These are phyloP conservation scores for Phialocephala subalpina DNA, from an alignment of 2,329 filamentous ascomycete species.

Conservation along the genomic window DNA sequence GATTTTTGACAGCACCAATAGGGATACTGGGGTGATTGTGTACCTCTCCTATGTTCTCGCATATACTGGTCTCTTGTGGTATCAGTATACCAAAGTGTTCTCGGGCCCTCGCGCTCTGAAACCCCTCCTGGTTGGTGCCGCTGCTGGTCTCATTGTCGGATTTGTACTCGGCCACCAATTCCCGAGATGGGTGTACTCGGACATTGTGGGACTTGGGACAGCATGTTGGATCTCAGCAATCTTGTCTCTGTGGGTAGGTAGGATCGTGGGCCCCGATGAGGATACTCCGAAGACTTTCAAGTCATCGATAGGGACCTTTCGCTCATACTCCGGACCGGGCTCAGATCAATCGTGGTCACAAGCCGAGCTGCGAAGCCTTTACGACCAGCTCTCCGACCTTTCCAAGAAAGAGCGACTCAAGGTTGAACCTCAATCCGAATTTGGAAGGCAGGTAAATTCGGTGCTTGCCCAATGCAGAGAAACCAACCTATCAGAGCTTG, in stretches of 20 bases:
- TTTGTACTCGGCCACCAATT: conserved; percentile 50
- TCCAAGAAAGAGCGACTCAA: conserved; percentile 50
- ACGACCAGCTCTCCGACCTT: conserved; percentile 49
- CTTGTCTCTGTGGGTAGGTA: conserved; percentile 55
- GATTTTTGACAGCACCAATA: conserved; percentile 52
- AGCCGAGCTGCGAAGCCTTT: conserved; percentile 55
- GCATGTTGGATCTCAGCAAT: conserved; percentile 61
- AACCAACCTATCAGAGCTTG: conserved; percentile 14
- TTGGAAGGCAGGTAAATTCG: conserved; percentile 53
- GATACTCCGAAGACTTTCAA: conserved; percentile 13
- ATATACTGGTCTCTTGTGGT: conserved; percentile 52
- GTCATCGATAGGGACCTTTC: conserved; percentile 12
- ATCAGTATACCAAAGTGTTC: conserved; percentile 55
- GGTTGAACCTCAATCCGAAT: conserved; percentile 52
- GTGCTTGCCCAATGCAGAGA: conserved; percentile 35
- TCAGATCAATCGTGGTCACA: conserved; percentile 56
- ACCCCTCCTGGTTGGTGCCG: conserved; percentile 54
- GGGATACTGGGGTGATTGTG: conserved; percentile 27
- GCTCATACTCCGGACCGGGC: conserved; percentile 39
- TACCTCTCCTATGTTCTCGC: conserved; percentile 35
- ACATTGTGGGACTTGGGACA: conserved; percentile 55
- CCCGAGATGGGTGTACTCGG: conserved; percentile 51
- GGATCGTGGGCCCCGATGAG: conserved; percentile 55
- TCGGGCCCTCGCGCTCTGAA: conserved; percentile 57
- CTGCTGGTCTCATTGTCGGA: conserved; percentile 55